Base-by-base conservation (phyloP, 1,284 basidiomycete species). In the Ganoderma lucidum region DNA sequence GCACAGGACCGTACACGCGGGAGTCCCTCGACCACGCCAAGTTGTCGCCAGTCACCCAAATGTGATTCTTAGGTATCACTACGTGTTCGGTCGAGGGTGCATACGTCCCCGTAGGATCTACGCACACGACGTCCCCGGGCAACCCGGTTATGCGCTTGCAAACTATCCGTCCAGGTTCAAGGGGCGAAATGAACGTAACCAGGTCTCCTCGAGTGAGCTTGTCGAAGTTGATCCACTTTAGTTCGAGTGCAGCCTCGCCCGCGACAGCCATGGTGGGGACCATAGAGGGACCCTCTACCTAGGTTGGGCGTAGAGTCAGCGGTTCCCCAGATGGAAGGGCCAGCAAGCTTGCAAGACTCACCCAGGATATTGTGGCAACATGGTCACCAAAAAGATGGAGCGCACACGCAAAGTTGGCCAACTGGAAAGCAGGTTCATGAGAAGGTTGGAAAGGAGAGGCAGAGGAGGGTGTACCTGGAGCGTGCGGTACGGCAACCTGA, bases 1-100 rank as follows among this genome's bases (percentile, higher is more conserved):
- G 92, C 0, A 99, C 92, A 6, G 97, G 97, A 0, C 97, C 97
- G 81, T 98, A 98, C 55, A 87, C 83, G 67, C 97, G 86, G 37
- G 96, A 98, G 81, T 99, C 97, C 10, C 91, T 90, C 56, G 95
- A 96, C 74, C 87, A 88, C 39, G 87, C 85, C 67, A 93, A 84
- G 75, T 99, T 99, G 83, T 99, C 97, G 15, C 97, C 97, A 37
- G 86, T 88, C 56, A 98, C 84, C 97, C 97, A 99, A n/a, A 98
- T 80, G 79, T 96, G 93, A 2, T 94, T 94, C 75, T 87, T 88
- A 1, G 96, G 95, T 9, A 97, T 82, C 37, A 91, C 79, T 19
- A 95, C 86, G 75, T 94, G 94, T 77, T 91, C 92, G 53, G 82
- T 86, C 14, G 87, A 88, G 30, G 87, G 87, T 28, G 88, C 87